Evolutionary conservation across 176 grass and related monocot species (phyloP).

Genomic region (Coix lacrymajobi): DNA sequence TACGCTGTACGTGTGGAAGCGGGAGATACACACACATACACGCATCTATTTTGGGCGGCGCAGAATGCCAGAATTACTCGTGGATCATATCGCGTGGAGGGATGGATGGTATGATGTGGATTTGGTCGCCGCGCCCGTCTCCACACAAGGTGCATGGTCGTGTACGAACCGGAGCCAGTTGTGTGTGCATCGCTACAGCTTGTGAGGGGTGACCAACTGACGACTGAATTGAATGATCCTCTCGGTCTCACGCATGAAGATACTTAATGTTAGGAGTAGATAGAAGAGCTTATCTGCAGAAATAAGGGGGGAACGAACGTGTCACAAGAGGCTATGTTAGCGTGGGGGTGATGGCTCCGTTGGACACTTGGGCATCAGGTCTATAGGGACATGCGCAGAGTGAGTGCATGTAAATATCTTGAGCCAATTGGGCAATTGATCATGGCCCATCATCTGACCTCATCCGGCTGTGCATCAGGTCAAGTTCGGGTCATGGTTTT

Average conservation of each 20-base stretch:
- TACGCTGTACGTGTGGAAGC: neutral
- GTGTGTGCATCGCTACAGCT: neutral
- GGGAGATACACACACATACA: neutral
- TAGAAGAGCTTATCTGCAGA: neutral
- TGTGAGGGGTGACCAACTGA: neutral
- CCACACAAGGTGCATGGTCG: constrained; percentile 5
- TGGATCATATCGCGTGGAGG: neutral
- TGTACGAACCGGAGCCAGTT: constrained; percentile 6
- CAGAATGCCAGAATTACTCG: neutral
- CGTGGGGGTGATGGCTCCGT: no score
- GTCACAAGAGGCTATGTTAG: no score
- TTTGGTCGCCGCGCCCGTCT: neutral
- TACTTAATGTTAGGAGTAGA: neutral
- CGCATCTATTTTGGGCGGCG: neutral
- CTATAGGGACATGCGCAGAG: no score
- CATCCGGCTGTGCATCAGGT: no score
- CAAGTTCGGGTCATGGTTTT: no score
- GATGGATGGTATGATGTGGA: neutral
- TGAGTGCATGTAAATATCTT: no score
- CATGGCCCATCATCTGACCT: no score
- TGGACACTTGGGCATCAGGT: no score
- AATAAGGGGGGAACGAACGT: no score
- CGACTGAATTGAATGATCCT: neutral
- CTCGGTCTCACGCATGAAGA: neutral
- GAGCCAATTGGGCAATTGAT: no score